Evolutionary conservation across 2,329 filamentous ascomycete genomes (phyloP).

Genomic region (Dothidotthia symphoricarpi): DNA sequence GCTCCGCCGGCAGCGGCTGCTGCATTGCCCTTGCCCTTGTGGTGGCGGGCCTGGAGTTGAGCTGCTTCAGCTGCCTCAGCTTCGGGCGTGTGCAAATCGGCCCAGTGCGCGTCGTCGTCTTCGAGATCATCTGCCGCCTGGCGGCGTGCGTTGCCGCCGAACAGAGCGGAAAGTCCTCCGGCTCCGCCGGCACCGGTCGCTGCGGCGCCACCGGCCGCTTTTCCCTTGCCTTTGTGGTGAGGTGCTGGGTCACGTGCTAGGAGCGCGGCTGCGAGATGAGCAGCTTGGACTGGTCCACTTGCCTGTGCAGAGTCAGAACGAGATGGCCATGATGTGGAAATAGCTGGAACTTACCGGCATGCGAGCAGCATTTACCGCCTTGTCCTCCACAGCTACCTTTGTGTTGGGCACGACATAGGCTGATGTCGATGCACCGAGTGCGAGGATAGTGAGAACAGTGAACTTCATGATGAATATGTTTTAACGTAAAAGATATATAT

Average conservation of each 20-base stretch:
- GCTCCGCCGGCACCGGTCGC: too few species aligned
- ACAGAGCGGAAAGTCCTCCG: too few species aligned
- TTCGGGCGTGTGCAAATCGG: constrained; percentile 1
- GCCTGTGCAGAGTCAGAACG: constrained; percentile 18
- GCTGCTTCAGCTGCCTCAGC: constrained; percentile 1
- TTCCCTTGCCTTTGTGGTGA: too few species aligned
- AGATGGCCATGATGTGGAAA: neutral
- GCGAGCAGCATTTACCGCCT: constrained; percentile 26
- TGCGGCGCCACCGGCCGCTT: too few species aligned
- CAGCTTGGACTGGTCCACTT: constrained; percentile 21
- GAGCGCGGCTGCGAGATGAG: constrained; percentile 24
- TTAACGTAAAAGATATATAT: constrained; percentile 11
- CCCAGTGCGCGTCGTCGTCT: constrained; percentile 2
- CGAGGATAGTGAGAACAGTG: constrained; percentile 29
- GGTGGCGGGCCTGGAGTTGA: constrained; percentile 9
- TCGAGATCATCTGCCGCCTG: constrained; percentile 1
- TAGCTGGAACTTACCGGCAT: constrained; percentile 19
- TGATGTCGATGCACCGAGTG: constrained; percentile 31
- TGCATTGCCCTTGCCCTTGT: constrained; percentile 10
- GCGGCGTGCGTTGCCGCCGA: too few species aligned
- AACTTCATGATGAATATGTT: constrained; percentile 33
- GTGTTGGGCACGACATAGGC: constrained; percentile 35
- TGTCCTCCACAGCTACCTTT: constrained; percentile 12
- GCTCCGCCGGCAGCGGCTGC: neutral
- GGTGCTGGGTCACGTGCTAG: constrained; percentile 11